Evolutionary conservation across 202 grass and related monocot genomes (phyloP), one percentile per base, ranked within the genome.

Genomic region (Zizania palustris): DNA sequence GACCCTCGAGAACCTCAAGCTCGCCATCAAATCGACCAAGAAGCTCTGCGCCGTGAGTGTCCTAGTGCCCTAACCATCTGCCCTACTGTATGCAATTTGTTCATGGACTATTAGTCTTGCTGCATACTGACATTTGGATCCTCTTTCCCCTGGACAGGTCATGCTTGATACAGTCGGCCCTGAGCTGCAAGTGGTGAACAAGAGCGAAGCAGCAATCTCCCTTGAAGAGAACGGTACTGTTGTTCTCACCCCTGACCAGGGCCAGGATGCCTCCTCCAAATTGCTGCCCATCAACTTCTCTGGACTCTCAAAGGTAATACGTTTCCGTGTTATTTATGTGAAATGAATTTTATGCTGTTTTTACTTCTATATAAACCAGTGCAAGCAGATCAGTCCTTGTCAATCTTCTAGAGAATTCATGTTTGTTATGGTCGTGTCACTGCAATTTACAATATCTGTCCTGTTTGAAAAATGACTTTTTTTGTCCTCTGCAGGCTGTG

Each of bases 151-250:
- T 12, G 46, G n/a, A 9, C 81, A 99, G 96, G 89, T 99, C 33
- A 99, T 99, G 92, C 82, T 99, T 1, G 96, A 99, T 65, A 99
- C 96, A 0, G 96, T 99, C 2, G 96, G 96, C 5, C 89, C 96
- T 0, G 96, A 99, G 88, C 46, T 99, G 73, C 89, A 99, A 72
- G 92, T 99, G 58, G 85, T 92, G 22, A 99, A 96, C 78, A 93
- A 89, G 78, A 87, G 64, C 5, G 96, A 93, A 45, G 76, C 33
- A 4, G 33, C 87, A 3, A 99, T 99, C 62, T 91, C 92, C 20
- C 89, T 99, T 11, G 92, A 93, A 66, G 92, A 91, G 78, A 89
- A 91, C 49, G 89, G 85, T 40, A 84, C 41, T 60, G 96, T 99
- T 79, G 69, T 82, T 12, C 89, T 99, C 60, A 99, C 96, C 1